Evolutionary conservation across 805 yeast genomes (phyloP).

Genomic region (Kazachstania bromeliacearum): DNA sequence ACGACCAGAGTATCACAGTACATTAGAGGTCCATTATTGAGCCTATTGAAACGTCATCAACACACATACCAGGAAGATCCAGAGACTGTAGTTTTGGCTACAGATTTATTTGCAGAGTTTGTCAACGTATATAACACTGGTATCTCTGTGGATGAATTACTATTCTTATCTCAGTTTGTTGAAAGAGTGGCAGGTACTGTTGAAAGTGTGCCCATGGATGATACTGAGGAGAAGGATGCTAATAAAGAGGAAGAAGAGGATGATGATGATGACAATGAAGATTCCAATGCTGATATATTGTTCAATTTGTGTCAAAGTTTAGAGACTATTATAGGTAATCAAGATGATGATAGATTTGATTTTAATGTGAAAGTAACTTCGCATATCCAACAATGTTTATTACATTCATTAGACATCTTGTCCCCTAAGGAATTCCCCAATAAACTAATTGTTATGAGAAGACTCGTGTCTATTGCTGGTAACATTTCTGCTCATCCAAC

Average conservation of each 20-base stretch:
- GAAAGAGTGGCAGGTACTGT: constrained; percentile 9
- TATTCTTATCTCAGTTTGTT: constrained; percentile 10
- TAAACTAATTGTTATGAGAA: constrained; percentile 26
- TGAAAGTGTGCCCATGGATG: constrained; percentile 3
- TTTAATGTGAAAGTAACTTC: constrained; percentile 5
- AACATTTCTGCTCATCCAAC: constrained; percentile 21
- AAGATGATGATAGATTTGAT: constrained; percentile 9
- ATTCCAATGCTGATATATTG: constrained; percentile 17
- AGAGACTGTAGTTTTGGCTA: constrained; percentile 11
- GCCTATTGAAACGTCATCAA: constrained; percentile 7
- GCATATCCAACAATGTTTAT: constrained; percentile 12
- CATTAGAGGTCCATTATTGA: constrained; percentile 14
- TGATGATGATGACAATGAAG: constrained; percentile 14
- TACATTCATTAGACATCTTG: constrained; percentile 12
- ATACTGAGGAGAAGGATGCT: constrained; percentile 1
- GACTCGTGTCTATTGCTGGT: constrained; percentile 20
- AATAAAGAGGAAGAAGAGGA: constrained; percentile 7
- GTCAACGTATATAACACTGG: constrained; percentile 6
- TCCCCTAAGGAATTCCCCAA: constrained; percentile 16
- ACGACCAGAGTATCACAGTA: constrained; percentile 8
- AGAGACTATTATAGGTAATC: constrained; percentile 12
- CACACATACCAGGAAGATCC: constrained; percentile 11
- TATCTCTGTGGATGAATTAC: constrained; percentile 7
- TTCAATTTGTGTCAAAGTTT: constrained; percentile 13
- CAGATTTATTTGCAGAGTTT: constrained; percentile 19